Evolutionary conservation across 495 filamentous ascomycete genomes (phyloP).

Genomic region (Bacidia rubella): DNA sequence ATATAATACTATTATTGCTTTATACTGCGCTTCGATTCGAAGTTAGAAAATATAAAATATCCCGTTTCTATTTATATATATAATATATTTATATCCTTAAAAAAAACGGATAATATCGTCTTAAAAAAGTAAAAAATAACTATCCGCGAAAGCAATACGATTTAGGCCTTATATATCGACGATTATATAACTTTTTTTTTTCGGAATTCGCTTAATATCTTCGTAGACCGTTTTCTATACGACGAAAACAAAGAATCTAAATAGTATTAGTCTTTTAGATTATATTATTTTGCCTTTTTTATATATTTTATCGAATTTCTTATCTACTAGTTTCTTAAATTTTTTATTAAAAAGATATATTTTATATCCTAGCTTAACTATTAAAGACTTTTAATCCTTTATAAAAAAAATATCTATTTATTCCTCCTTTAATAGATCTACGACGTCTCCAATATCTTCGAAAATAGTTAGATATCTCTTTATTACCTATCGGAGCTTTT

Average conservation of each 20-base stretch:
- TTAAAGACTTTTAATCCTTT: not conserved
- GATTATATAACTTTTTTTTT: conserved; percentile 1
- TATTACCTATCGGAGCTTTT: not conserved
- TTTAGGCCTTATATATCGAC: conserved; percentile 6
- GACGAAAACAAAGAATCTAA: not conserved
- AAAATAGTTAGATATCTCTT: not conserved
- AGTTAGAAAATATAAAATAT: not conserved
- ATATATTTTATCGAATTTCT: conserved; percentile 1
- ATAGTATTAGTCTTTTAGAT: not conserved
- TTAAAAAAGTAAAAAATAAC: conserved; percentile 2
- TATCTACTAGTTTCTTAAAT: not conserved
- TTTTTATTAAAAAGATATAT: not conserved
- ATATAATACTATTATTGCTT: not conserved
- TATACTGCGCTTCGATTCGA: not conserved
- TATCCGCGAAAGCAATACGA: conserved; percentile 1
- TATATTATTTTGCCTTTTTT: not conserved
- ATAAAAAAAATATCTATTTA: not conserved
- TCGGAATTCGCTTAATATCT: not conserved
- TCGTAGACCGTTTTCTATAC: not conserved
- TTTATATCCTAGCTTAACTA: not conserved
- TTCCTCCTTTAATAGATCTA: not conserved
- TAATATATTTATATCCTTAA: conserved; percentile 4
- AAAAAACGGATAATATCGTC: conserved; percentile 7
- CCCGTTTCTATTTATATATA: not conserved
- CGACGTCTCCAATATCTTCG: not conserved